These are phyloP conservation scores for Oryza meridionalis DNA, from an alignment of 176 grass and related monocot genomes.

Conservation along the genomic window DNA sequence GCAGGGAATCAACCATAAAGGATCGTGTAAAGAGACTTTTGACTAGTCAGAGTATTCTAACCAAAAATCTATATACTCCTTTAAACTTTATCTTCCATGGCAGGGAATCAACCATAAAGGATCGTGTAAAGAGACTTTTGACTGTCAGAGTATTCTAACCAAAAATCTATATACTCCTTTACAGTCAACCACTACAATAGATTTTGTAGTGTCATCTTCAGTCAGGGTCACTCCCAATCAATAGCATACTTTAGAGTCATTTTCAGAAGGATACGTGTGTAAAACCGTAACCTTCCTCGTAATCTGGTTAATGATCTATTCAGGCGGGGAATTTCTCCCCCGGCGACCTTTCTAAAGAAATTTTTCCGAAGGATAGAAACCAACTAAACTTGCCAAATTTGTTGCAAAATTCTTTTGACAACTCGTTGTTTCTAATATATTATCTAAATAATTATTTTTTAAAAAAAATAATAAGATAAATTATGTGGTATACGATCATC, in stretches of 20 bases:
- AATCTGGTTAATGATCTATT: no score
- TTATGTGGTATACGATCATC: no score
- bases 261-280: no score
- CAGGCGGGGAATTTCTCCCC: no score
- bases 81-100: background rate
- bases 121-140: background rate
- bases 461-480: no score
- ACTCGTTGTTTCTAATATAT: no score
- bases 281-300: no score
- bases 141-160: background rate
- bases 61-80: background rate
- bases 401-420: no score
- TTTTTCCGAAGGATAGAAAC: no score
- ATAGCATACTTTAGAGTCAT: background rate
- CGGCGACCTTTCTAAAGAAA: no score
- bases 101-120: background rate
- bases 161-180: background rate
- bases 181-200: background rate
- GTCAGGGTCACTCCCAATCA: background rate
- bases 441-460: no score
- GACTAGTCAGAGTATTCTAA: background rate
- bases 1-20: background rate
- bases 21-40: background rate
- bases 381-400: no score
- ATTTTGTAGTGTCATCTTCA: background rate